Conservation (phyloP, 2,329 filamentous ascomycete species). For the Penicillium palitans region DNA sequence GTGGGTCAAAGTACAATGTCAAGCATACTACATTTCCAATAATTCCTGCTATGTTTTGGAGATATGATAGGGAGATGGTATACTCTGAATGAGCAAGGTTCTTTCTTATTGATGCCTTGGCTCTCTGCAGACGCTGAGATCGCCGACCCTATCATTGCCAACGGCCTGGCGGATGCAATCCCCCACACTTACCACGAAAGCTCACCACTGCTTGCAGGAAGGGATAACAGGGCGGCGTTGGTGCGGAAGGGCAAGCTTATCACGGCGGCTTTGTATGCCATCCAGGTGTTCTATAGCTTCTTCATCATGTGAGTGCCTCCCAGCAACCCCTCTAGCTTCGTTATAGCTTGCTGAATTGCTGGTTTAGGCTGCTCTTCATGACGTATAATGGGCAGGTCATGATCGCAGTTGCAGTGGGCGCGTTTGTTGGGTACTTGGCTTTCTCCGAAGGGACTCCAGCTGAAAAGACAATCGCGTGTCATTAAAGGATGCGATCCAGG, state of each 20-base stretch:
- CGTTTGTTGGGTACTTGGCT: constrained; percentile 80
- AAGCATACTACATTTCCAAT: background rate
- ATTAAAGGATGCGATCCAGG: constrained; percentile 54
- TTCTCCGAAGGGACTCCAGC: constrained; percentile 72
- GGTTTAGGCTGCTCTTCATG: constrained; percentile 89
- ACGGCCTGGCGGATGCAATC: constrained; percentile 21
- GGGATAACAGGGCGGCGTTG: constrained; percentile 59
- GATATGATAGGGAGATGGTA: constrained; percentile 14
- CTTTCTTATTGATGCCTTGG: constrained; percentile 31
- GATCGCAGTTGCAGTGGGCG: constrained; percentile 83
- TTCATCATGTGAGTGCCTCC: constrained; percentile 87
- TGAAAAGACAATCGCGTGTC: constrained; percentile 86
- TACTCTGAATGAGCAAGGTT: constrained; percentile 25
- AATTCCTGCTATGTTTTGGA: background rate
- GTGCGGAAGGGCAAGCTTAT: constrained; percentile 71
- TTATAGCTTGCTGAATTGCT: constrained; percentile 1
- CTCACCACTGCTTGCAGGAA: constrained; percentile 76
- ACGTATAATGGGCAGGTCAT: constrained; percentile 99
- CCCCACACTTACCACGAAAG: constrained; percentile 50
- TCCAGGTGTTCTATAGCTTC: constrained; percentile 98
- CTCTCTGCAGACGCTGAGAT: constrained; percentile 38
- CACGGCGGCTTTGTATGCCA: constrained; percentile 80
- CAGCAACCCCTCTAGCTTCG: background rate
- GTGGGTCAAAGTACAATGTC: background rate
- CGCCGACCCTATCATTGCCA: constrained; percentile 32